phyloP scores from a whole-genome alignment of 2,329 filamentous ascomycete genomes.

The Fusarium falciforme region DNA sequence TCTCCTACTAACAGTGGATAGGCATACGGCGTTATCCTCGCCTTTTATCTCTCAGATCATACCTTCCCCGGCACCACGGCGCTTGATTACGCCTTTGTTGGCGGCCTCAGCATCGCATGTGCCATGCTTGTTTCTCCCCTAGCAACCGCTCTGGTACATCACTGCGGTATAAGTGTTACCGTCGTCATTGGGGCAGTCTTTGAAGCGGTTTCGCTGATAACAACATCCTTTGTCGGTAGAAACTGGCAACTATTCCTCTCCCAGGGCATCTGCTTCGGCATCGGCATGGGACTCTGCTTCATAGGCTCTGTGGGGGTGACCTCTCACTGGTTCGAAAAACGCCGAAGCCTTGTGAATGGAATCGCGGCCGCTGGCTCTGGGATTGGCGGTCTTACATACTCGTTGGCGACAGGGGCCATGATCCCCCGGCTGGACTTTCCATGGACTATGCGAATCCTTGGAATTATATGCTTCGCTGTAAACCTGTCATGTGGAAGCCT shows the following conservation, averaged over 20 bases:
- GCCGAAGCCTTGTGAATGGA: constrained; percentile 68
- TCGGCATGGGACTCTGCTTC: constrained; percentile 71
- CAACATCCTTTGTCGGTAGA: constrained; percentile 61
- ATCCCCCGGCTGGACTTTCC: constrained; percentile 63
- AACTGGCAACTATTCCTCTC: constrained; percentile 71
- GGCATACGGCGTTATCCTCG: constrained; percentile 19
- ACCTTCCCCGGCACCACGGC: constrained; percentile 62
- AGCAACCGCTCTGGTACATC: constrained; percentile 41
- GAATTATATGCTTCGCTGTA: constrained; percentile 61
- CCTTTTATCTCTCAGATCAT: constrained; percentile 48
- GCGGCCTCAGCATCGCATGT: constrained; percentile 65
- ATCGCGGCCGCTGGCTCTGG: constrained; percentile 65
- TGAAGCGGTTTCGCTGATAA: constrained; percentile 62
- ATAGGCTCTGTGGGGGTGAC: constrained; percentile 66
- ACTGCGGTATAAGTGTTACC: constrained; percentile 21
- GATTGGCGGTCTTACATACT: constrained; percentile 42
- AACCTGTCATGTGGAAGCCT: constrained; percentile 50
- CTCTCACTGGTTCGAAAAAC: constrained; percentile 70
- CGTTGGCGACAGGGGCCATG: constrained; percentile 55
- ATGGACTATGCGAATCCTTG: constrained; percentile 66
- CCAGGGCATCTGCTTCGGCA: constrained; percentile 70
- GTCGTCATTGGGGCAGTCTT: constrained; percentile 66
- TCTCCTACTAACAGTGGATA: neutral
- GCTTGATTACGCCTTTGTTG: constrained; percentile 69
- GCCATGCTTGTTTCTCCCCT: constrained; percentile 56